Percentiles rank a stretch among this genome's conserved stretches.
Conservation (phyloP, 768 basidiomycete genomes). For the Sporobolomyces phaffii region DNA sequence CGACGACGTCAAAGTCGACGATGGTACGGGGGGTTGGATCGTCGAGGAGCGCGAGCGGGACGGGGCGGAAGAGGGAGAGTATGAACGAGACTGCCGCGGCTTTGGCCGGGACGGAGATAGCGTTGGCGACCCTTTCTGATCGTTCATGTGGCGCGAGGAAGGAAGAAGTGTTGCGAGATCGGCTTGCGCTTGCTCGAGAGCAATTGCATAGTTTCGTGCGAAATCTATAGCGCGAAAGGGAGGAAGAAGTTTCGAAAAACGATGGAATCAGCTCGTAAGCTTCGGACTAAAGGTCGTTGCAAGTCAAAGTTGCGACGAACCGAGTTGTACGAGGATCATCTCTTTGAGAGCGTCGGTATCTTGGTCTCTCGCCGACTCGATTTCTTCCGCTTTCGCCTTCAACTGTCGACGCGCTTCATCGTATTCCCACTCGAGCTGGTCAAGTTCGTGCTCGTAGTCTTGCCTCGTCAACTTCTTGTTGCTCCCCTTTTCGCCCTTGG, state of each 20-base stretch:
- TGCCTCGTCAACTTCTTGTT: slow-evolving; percentile 18
- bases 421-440: slow-evolving; percentile 4
- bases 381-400: neutral
- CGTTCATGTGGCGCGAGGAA: too few relatives aligned
- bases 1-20: neutral
- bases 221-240: too few relatives aligned
- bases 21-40: neutral
- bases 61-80: neutral
- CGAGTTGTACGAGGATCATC: slow-evolving; percentile 11
- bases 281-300: neutral
- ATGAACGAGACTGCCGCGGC: too few relatives aligned
- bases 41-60: slow-evolving; percentile 1
- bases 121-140: too few relatives aligned
- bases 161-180: too few relatives aligned
- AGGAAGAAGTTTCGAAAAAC: too few relatives aligned
- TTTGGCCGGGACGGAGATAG: too few relatives aligned
- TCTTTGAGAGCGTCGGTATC: neutral
- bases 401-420: neutral
- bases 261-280: neutral
- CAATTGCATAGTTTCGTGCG: too few relatives aligned
- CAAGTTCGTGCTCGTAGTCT: slow-evolving; percentile 21
- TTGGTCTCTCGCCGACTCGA: neutral
- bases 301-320: neutral
- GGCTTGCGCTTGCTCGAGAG: too few relatives aligned
- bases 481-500: slow-evolving; percentile 22